Base-by-base conservation (phyloP, 805 yeast species). In the Ogataea siamensis region DNA sequence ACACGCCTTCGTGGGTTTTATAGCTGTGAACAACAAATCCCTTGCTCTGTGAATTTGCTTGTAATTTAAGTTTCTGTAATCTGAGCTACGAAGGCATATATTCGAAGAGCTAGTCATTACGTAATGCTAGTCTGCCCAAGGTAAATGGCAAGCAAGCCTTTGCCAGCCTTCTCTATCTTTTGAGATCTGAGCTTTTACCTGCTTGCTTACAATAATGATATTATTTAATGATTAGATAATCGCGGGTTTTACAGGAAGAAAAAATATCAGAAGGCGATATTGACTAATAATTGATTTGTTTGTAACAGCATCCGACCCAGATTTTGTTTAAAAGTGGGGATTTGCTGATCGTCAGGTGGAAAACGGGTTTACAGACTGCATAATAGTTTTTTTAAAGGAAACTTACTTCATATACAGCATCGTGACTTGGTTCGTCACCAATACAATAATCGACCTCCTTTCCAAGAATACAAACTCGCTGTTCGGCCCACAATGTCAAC, bases 401-500 rank as follows among this genome's bases (percentile, higher is more conserved):
- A 11, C 16, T n/a, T 8, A 18, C 22, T 13, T 18, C 24, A 18
- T 29, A 9, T 8, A 8, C 21, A 9, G 30, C 34, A 24, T 28
- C 18, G 31, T 24, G 24, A 17, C 23, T 13, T 8, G 16, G 9
- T 15, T 28, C 24, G 39, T 29, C 33, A 29, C 24, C 17, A 23
- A 22, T 8, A 29, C n/a, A 11, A 23, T 22, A 14, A 13, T 10
- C 17, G 29, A 36, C 34, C 34, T 29, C 34, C 31, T 36, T 29
- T 16, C 23, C 9, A 24, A 12, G n/a, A 13, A 4, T 7, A 18
- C 24, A 23, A 13, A n/a, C 18, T 10, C 28, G 31, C 8, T 12
- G 15, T 18, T 27, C 15, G 23, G 34, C 20, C 30, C 9, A 30
- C 12, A 5, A 45, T 45, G 49, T 25, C 45, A 6, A 43, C 46